These are phyloP conservation scores for Aspergillus novofumigatus DNA, from an alignment of 2,329 filamentous ascomycete genomes.

Conservation along the genomic window DNA sequence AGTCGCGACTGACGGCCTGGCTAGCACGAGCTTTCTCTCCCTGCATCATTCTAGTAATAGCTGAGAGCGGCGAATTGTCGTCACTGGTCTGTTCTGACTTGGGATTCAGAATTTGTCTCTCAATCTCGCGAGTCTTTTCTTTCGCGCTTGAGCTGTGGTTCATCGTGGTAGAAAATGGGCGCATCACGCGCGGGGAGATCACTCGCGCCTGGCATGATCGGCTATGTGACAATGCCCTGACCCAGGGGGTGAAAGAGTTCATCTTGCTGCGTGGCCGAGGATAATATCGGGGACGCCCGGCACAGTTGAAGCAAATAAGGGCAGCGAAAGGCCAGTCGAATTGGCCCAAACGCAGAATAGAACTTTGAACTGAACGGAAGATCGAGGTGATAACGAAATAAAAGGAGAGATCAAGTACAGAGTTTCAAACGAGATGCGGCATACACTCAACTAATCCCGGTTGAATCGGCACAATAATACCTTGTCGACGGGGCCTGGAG, in stretches of 20 bases:
- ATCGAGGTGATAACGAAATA: background rate
- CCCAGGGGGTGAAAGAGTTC: background rate
- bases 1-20: constrained; percentile 24
- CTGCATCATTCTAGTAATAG: constrained; percentile 30
- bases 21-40: constrained; percentile 17
- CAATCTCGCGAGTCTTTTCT: constrained; percentile 21
- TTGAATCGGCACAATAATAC: background rate
- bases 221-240: constrained; percentile 29
- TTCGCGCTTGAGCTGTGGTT: constrained; percentile 15
- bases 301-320: background rate
- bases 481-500: background rate
- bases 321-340: background rate
- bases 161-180: constrained; percentile 32
- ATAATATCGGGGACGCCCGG: background rate
- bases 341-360: background rate
- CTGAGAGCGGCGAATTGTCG: constrained; percentile 23
- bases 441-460: background rate
- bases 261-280: background rate
- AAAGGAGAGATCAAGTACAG: background rate
- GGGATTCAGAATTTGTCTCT: constrained; percentile 26
- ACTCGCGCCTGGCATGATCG: constrained; percentile 23
- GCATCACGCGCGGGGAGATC: constrained; percentile 18
- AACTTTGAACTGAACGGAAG: background rate
- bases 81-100: constrained; percentile 14
- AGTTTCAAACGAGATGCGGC: background rate